A percentile compares a stretch with the other conserved stretches of the same genome.
phyloP scores from a whole-genome alignment of 805 yeast species.

The Yamadazyma laniorum region DNA sequence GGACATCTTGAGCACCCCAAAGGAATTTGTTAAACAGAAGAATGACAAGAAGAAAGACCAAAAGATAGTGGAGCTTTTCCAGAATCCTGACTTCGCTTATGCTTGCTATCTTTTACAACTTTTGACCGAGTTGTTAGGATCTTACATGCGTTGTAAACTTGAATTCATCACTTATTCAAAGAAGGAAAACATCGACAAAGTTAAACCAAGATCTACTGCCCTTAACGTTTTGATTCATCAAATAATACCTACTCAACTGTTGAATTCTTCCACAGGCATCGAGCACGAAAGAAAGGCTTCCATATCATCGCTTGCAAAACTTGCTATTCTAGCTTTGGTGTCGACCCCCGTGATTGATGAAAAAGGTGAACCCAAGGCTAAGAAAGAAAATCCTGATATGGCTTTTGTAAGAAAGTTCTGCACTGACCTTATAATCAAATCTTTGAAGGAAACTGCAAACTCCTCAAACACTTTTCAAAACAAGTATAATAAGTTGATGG shows the following conservation, averaged over 20 bases:
- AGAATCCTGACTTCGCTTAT: slow-evolving; percentile 60
- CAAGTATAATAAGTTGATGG: slow-evolving; percentile 51
- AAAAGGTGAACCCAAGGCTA: slow-evolving; percentile 42
- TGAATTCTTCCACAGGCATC: slow-evolving; percentile 33
- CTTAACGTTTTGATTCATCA: slow-evolving; percentile 76
- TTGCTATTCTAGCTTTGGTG: slow-evolving; percentile 60
- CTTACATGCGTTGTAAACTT: slow-evolving; percentile 77
- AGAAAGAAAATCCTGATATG: slow-evolving; percentile 64
- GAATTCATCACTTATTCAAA: slow-evolving; percentile 80
- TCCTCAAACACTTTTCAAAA: slow-evolving; percentile 6
- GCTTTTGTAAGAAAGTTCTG: slow-evolving; percentile 70
- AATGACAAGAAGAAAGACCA: slow-evolving; percentile 24
- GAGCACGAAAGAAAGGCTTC: slow-evolving; percentile 52
- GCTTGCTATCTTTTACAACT: slow-evolving; percentile 66
- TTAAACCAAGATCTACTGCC: slow-evolving; percentile 74
- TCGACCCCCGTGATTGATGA: slow-evolving; percentile 56
- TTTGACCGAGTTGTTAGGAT: slow-evolving; percentile 67
- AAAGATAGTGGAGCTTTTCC: slow-evolving; percentile 31
- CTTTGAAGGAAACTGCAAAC: slow-evolving; percentile 50
- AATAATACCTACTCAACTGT: slow-evolving; percentile 56
- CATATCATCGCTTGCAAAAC: slow-evolving; percentile 60
- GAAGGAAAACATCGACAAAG: slow-evolving; percentile 38
- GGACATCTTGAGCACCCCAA: slow-evolving; percentile 36
- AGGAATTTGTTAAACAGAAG: slow-evolving; percentile 18
- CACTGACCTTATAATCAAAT: slow-evolving; percentile 63